Evolutionary conservation across 1,284 basidiomycete genomes (phyloP).

Genomic region (Papiliotrema terrestris): DNA sequence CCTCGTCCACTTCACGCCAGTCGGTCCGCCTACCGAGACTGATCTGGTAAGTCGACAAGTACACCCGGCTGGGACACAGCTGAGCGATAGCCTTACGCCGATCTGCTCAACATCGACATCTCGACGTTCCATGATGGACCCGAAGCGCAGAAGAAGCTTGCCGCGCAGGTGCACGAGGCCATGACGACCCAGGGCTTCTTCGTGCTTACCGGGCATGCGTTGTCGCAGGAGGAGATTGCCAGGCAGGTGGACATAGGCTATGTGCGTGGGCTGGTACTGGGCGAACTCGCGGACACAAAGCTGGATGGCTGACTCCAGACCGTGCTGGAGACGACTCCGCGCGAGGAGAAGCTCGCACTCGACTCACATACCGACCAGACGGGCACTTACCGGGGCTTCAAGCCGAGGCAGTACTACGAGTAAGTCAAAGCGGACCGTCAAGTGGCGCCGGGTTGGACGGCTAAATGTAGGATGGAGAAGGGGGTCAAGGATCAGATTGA

Average conservation of each 20-base stretch:
- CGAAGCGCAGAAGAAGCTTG: slow-evolving; percentile 9
- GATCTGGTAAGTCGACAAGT: background rate
- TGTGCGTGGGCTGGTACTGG: slow-evolving; percentile 7
- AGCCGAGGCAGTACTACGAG: slow-evolving; percentile 25
- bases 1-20: background rate
- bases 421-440: slow-evolving; percentile 1
- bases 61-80: background rate
- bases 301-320: slow-evolving; percentile 10
- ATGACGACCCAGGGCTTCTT: slow-evolving; percentile 25
- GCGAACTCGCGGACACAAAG: background rate
- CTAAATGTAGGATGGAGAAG: slow-evolving; percentile 16
- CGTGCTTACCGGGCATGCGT: slow-evolving; percentile 10
- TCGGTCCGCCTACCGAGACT: background rate
- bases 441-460: background rate
- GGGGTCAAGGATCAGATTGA: slow-evolving; percentile 29
- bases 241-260: slow-evolving; percentile 25
- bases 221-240: slow-evolving; percentile 15
- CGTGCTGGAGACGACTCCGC: slow-evolving; percentile 14
- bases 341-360: slow-evolving; percentile 17
- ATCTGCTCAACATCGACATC: slow-evolving; percentile 19
- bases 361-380: slow-evolving; percentile 14
- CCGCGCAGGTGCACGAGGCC: slow-evolving; percentile 11
- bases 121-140: slow-evolving; percentile 12
- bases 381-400: slow-evolving; percentile 19
- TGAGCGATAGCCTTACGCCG: slow-evolving; percentile 15